phyloP scores from a whole-genome alignment of 169 alveolate species.

The Babesia gibsoni region DNA sequence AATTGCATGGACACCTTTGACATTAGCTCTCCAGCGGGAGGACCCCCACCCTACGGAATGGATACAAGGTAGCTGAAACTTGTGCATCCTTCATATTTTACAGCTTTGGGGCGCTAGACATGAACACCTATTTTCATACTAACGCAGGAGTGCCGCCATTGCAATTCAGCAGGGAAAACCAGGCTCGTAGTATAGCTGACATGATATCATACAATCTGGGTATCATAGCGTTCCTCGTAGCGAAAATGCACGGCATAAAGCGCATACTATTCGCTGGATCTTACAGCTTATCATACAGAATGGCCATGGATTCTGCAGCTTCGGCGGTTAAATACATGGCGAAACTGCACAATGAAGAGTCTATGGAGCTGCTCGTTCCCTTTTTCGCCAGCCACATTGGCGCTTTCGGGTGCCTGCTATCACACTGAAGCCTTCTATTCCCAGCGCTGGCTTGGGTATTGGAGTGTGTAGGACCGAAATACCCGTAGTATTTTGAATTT shows the following conservation, averaged over 20 bases:
- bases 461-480: no score
- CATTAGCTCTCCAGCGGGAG: neutral
- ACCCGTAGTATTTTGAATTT: no score
- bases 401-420: constrained; percentile 39
- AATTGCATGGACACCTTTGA: constrained; percentile 23
- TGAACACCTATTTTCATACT: neutral
- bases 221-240: constrained; percentile 33
- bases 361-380: constrained; percentile 36
- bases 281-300: constrained; percentile 1
- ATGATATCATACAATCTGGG: constrained; percentile 58
- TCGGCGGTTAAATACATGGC: constrained; percentile 21
- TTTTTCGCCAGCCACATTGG: constrained; percentile 31
- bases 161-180: constrained; percentile 2
- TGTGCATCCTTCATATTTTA: neutral
- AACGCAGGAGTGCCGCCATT: no score
- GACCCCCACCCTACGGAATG: neutral
- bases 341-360: constrained; percentile 9
- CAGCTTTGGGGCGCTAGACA: constrained; percentile 34
- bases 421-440: no score
- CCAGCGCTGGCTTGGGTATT: no score
- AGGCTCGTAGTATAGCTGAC: constrained; percentile 14
- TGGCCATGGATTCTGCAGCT: constrained; percentile 38
- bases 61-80: constrained; percentile 7
- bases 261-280: constrained; percentile 45
- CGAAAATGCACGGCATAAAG: constrained; percentile 32